These are phyloP conservation scores for Yamadazyma buinensis DNA, from an alignment of 1,139 yeast species.

Conservation along the genomic window DNA sequence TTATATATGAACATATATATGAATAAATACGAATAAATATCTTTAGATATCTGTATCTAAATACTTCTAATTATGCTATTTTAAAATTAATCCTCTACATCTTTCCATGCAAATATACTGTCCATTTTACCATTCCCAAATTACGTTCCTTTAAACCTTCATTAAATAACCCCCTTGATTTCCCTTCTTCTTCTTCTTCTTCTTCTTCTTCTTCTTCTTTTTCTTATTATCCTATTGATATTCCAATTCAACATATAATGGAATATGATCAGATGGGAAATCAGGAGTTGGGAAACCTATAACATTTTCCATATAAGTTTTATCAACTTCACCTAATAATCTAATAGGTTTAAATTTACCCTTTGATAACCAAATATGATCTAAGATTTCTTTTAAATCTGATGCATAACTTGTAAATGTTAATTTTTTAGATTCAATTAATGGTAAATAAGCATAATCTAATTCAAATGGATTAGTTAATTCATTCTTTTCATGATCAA, in stretches of 20 bases:
- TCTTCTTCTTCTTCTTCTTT: no score
- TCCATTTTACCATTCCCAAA: no score
- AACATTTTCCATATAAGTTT: slow-evolving; percentile 14
- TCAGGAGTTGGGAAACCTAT: slow-evolving; percentile 38
- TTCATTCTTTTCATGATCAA: slow-evolving; percentile 6
- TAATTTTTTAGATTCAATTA: slow-evolving; percentile 20
- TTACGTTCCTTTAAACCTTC: no score
- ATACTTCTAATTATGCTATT: no score
- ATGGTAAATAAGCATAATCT: slow-evolving; percentile 18
- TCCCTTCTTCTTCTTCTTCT: not conserved
- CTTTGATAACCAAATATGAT: slow-evolving; percentile 54
- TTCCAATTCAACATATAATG: slow-evolving; percentile 21
- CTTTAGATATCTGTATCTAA: no score
- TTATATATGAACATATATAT: no score
- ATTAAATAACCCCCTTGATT: not conserved
- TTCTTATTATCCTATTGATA: slow-evolving; percentile 5
- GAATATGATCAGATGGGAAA: slow-evolving; percentile 44
- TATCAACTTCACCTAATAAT: slow-evolving; percentile 21
- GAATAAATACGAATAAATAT: no score
- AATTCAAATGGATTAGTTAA: slow-evolving; percentile 21
- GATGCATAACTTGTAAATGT: slow-evolving; percentile 50
- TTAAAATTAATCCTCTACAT: no score
- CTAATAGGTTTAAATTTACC: slow-evolving; percentile 17
- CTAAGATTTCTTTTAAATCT: slow-evolving; percentile 48
- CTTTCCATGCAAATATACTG: no score